Conservation (phyloP, 1,139 yeast species). For the Debaryomyces sp. region DNA sequence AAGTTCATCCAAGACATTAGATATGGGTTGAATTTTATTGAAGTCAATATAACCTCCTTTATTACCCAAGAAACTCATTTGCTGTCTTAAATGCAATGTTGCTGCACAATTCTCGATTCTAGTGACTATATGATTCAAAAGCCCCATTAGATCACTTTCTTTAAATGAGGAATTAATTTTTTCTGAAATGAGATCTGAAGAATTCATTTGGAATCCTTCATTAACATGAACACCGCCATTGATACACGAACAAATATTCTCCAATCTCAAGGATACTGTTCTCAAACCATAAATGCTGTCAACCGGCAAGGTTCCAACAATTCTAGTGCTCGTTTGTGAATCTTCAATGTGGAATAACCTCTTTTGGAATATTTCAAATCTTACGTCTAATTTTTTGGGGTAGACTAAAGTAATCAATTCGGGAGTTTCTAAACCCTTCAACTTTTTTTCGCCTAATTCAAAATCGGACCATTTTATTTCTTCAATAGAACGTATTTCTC, state of each 20-base stretch:
- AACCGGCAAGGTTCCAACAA: constrained; percentile 45
- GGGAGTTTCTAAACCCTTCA: constrained; percentile 94
- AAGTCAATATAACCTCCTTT: constrained; percentile 27
- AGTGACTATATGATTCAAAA: constrained; percentile 64
- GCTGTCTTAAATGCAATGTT: constrained; percentile 37
- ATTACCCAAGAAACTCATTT: constrained; percentile 28
- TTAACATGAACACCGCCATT: constrained; percentile 31
- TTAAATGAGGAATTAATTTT: constrained; percentile 28
- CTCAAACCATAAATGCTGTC: constrained; percentile 52
- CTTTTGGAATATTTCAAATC: constrained; percentile 51
- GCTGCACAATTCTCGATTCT: constrained; percentile 61
- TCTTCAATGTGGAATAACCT: constrained; percentile 23
- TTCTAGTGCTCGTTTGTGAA: constrained; percentile 23
- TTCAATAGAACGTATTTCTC: constrained; percentile 66
- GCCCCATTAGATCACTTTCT: constrained; percentile 43
- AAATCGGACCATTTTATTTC: constrained; percentile 71
- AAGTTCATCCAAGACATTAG: constrained; percentile 32
- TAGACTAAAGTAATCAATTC: constrained; percentile 81
- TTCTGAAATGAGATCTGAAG: constrained; percentile 29
- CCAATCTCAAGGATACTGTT: constrained; percentile 51
- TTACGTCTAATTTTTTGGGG: constrained; percentile 64
- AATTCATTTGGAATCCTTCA: constrained; percentile 31
- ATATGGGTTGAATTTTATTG: constrained; percentile 24
- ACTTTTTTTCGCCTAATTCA: constrained; percentile 81
- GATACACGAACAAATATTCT: constrained; percentile 45